Conservation (phyloP, 148 eudicot genomes). For the Rhododendron henanense region DNA sequence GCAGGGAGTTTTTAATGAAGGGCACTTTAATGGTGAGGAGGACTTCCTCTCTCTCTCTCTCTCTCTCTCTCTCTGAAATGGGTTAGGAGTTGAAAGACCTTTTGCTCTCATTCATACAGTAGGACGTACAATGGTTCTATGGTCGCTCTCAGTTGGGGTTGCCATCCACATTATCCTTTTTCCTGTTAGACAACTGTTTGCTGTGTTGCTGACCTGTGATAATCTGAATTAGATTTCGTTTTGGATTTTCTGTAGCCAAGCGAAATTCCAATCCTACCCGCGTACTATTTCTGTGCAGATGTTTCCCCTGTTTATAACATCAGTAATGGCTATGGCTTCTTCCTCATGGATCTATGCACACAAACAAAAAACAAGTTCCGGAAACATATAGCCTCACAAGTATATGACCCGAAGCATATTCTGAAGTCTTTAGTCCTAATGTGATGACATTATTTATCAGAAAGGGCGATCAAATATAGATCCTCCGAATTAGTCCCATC, state of each 20-base stretch:
- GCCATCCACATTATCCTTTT: neutral
- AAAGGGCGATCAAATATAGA: neutral
- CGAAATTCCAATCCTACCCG: neutral
- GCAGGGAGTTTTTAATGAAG: constrained; percentile 17
- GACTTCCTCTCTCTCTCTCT: neutral
- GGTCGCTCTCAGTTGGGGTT: constrained; percentile 34
- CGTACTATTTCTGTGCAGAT: neutral
- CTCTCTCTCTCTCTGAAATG: constrained; percentile 1
- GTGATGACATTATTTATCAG: neutral
- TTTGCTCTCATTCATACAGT: neutral
- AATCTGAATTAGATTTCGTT: constrained; percentile 42
- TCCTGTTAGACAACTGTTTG: neutral
- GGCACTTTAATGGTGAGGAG: neutral
- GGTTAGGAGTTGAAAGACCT: constrained; percentile 8
- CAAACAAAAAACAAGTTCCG: neutral
- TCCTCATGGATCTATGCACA: neutral
- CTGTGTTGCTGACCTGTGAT: constrained; percentile 3
- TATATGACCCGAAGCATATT: neutral
- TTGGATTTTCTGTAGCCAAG: constrained; percentile 28
- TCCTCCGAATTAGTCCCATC: neutral
- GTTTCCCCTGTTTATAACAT: neutral
- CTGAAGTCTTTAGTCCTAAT: neutral
- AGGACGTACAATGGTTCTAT: constrained; percentile 18
- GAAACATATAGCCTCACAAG: neutral
- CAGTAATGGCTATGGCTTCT: neutral